Base-by-base conservation (phyloP, 169 alveolate species). In the Cyclospora cayetanensis region DNA sequence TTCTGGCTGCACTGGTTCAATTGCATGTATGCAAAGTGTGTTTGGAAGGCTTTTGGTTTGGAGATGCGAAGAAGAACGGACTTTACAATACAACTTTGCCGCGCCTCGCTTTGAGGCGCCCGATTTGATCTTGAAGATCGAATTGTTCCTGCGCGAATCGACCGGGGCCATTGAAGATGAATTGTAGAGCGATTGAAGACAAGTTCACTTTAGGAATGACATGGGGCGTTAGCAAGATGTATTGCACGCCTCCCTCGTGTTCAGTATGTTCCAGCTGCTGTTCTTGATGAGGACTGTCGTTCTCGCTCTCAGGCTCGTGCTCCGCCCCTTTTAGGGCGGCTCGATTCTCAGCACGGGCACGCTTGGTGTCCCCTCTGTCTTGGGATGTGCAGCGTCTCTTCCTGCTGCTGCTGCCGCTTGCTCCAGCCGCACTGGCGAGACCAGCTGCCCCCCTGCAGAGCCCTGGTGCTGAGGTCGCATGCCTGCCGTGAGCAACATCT, bases 201-300 rank as follows among this genome's bases (percentile, higher is more conserved):
- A 41, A 55, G 4, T 82, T 77, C 20, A 55, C 63, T 2, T 29
- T 68, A 37, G 68, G 68, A 18, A 82, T 68, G 1, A 82, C 25
- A 1, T 82, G 90, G 22, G 90, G 90, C 11, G 90, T 82, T 60
- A 82, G 60, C 37, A 82, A 41, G 9, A 82, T 31, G 39, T 82
- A 82, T 60, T 82, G 90, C 27, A 82, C 90, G 1, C 90, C 90
- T 5, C 83, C 53, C 31, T 15, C 50, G 12, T 15, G 50, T 70
- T 15, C 15, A 46, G n/a, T n/a, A n/a, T n/a, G n/a, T n/a, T n/a
- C n/a, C n/a, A n/a, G n/a, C n/a, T n/a, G n/a, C n/a, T n/a, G n/a
- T n/a, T n/a, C n/a, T n/a, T n/a, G n/a, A n/a, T n/a, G n/a, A n/a
- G n/a, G n/a, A n/a, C n/a, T n/a, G n/a, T n/a, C n/a, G n/a, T n/a